Base-by-base conservation (phyloP, 2,329 filamentous ascomycete species). In the Sarocladiaceae sp. region DNA sequence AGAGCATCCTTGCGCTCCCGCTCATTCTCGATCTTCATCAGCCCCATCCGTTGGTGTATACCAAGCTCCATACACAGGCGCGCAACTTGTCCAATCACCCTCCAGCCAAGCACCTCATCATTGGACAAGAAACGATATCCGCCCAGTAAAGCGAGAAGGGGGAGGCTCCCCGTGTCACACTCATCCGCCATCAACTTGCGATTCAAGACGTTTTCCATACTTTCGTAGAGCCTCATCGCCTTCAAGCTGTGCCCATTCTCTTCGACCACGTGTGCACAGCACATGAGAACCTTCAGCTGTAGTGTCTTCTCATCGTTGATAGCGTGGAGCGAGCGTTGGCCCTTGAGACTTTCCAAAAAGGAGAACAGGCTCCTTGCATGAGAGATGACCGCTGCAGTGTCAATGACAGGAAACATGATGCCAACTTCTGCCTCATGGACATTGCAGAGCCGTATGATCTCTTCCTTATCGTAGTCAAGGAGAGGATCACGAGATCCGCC, bases 361-460 rank as follows among this genome's bases (percentile, higher is more conserved):
- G 80, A 76, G 52, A 85, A 86, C 1, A 96, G 72, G 54, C 78
- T 77, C 56, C 80, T 84, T 6, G 86, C 84, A 64, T 96, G 88
- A 5, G 75, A 73, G 33, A 88, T 83, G 35, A 95, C 73, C 37
- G 78, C 77, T 37, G 87, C 81, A 31, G 96, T 87, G 58, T 89
- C 81, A 44, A 96, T 68, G 3, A 96, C 81, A 0, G 93, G 93
- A 65, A 96, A 96, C 90, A 96, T 95, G 61, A 93, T 81, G 39
- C 90, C 90, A 61, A 95, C 86, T 65, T 97, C 92, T 60, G 97
- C 91, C 58, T 96, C 88, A 63, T 94, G 93, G 0, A 95, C 74
- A 13, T 82, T 78, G 58, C 89, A 90, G 13, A 97, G 71, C 1
- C 90, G 82, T 18, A 93, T 67, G 61, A 94, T 89, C 63, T 97